phyloP scores from a whole-genome alignment of 176 grass and related monocot genomes.

The Zea mays region DNA sequence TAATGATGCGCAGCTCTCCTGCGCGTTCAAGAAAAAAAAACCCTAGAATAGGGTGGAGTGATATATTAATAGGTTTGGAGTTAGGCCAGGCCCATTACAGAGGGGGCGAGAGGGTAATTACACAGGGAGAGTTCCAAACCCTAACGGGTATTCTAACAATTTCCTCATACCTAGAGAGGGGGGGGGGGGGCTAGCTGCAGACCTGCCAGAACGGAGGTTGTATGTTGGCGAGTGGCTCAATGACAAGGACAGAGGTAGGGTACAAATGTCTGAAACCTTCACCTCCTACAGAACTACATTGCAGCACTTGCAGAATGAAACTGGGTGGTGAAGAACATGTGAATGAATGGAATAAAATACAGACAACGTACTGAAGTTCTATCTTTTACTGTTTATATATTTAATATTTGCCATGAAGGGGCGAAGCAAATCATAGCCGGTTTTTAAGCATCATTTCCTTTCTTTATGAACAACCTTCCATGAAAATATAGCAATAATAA shows the following conservation, averaged over 20 bases:
- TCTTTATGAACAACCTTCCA: neutral
- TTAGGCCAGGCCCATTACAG: too few species aligned
- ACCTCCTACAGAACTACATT: neutral
- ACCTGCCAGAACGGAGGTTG: neutral
- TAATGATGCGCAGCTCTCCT: too few species aligned
- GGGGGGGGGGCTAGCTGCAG: neutral
- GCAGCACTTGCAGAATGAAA: conserved; percentile 1
- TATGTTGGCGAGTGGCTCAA: neutral
- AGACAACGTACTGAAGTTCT: neutral
- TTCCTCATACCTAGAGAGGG: too few species aligned
- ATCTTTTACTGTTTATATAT: neutral
- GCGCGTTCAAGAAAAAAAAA: too few species aligned
- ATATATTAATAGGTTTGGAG: too few species aligned
- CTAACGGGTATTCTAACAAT: too few species aligned
- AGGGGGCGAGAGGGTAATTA: too few species aligned
- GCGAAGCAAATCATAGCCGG: neutral
- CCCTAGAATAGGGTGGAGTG: too few species aligned
- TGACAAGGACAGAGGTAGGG: too few species aligned
- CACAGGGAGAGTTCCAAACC: neutral
- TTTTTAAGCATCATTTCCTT: neutral
- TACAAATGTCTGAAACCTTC: neutral
- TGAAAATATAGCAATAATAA: neutral
- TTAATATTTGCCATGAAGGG: neutral
- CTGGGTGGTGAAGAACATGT: neutral
- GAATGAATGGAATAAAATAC: neutral